phyloP scores from a whole-genome alignment of 306 rosid species.

The Prunus campanulata region DNA sequence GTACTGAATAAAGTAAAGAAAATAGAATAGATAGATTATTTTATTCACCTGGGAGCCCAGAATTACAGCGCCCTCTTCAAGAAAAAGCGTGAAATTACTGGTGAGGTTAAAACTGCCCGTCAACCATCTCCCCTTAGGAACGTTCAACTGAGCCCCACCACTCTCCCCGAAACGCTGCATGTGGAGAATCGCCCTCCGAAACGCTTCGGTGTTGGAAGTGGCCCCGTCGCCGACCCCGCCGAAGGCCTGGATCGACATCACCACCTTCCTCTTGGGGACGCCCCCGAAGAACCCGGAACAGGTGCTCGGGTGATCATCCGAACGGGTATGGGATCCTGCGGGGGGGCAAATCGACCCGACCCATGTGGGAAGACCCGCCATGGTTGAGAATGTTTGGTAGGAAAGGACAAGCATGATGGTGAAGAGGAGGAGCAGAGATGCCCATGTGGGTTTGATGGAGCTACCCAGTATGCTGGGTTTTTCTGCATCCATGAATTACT shows the following conservation, averaged over 20 bases:
- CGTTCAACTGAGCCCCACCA: constrained; percentile 80
- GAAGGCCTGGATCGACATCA: constrained; percentile 66
- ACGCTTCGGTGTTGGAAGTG: constrained; percentile 72
- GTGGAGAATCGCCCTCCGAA: constrained; percentile 55
- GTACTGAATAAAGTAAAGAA: not conserved
- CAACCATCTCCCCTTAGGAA: constrained; percentile 72
- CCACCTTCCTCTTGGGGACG: constrained; percentile 29
- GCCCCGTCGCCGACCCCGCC: constrained; percentile 81
- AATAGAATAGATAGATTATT: not conserved
- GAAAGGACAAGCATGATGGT: constrained; percentile 44
- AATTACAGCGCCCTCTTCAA: constrained; percentile 60
- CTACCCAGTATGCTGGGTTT: constrained; percentile 22
- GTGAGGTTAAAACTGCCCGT: constrained; percentile 92
- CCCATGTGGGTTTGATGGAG: constrained; percentile 39
- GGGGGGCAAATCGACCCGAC: not conserved
- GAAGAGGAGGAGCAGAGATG: constrained; percentile 40
- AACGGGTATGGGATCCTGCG: not conserved
- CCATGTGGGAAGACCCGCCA: constrained; percentile 36
- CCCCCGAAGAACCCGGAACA: constrained; percentile 47
- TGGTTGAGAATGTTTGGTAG: constrained; percentile 43
- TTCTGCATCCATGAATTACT: constrained; percentile 46
- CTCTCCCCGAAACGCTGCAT: constrained; percentile 48
- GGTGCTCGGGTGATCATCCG: constrained; percentile 20
- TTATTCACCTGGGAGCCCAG: constrained; percentile 73
- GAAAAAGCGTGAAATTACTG: constrained; percentile 85